phyloP scores from a whole-genome alignment of 2,329 filamentous ascomycete species.

The Apiospora sp. region DNA sequence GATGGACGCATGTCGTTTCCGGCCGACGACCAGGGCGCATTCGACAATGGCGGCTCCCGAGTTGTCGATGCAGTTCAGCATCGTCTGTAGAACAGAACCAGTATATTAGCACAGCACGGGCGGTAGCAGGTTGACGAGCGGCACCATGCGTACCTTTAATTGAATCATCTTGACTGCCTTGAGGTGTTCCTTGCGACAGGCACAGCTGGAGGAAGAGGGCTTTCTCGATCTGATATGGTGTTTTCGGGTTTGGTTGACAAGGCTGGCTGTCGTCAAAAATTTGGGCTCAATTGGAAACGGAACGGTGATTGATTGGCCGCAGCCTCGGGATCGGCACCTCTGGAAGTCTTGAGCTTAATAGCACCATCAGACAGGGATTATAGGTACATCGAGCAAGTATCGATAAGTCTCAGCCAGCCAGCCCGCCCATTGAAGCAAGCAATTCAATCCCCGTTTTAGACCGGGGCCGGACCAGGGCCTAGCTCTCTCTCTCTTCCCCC shows the following conservation, averaged over 20 bases:
- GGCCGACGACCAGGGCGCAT: slow-evolving; percentile 91
- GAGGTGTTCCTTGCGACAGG: slow-evolving; percentile 7
- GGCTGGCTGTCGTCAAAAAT: slow-evolving; percentile 25
- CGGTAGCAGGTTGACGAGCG: not conserved
- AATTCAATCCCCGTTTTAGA: slow-evolving; percentile 8
- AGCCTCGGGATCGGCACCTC: slow-evolving; percentile 5
- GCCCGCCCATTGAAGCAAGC: not conserved
- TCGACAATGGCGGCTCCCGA: slow-evolving; percentile 97
- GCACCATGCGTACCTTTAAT: slow-evolving; percentile 69
- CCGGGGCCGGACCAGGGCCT: not conserved
- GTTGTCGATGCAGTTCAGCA: slow-evolving; percentile 99
- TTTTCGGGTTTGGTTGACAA: not conserved
- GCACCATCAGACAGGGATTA: not conserved
- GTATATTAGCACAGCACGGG: not conserved
- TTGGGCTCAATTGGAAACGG: slow-evolving; percentile 19
- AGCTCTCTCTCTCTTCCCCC: not conserved
- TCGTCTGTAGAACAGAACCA: slow-evolving; percentile 65
- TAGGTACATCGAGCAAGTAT: slow-evolving; percentile 1
- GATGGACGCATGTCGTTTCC: slow-evolving; percentile 87
- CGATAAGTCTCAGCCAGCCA: slow-evolving; percentile 18
- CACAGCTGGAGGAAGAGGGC: not conserved
- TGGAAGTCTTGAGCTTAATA: not conserved
- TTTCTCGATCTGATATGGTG: slow-evolving; percentile 15
- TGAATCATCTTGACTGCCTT: slow-evolving; percentile 80
- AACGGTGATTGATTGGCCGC: slow-evolving; percentile 20